Base-by-base conservation (phyloP, 495 filamentous ascomycete species). In the Talaromyces thailandensis region DNA sequence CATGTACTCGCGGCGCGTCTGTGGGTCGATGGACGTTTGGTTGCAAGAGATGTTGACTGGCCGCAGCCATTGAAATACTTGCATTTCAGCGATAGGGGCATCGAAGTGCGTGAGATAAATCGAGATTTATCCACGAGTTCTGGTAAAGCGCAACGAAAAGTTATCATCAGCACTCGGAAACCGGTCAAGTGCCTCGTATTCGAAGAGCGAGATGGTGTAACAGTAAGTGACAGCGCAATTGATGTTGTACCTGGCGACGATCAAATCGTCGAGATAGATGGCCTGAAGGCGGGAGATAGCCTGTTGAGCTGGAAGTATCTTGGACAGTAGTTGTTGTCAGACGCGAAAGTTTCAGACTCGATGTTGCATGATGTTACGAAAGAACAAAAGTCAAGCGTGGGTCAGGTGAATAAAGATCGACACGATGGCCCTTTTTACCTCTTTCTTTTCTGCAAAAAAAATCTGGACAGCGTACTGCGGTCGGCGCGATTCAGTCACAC, bases 21-120 rank as follows among this genome's bases (percentile, higher is more conserved):
- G 76, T 91, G 64, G 88, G 75, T 87, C 4, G 73, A 85, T 31
- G 84, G 81, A 4, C 71, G 77, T 29, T 70, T 91, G 31, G 77
- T 93, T 2, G 88, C 91, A 1, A 77, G 93, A 25, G 87, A 91
- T 64, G 84, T 94, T 57, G 91, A 94, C 75, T 97, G 94, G 91
- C 91, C 91, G 0, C 91, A 97, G 68, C 93, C 93, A 37, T 80
- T 97, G 64, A 96, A 96, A 78, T 92, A 96, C 66, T 76, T 92
- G 43, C 83, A 89, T 64, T 80, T 94, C 32, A 75, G 77, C 0
- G 69, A 79, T 24, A 71, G 71, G n/a, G 72, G 71, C 31, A 68
- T 75, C 1, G 67, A 71, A 9, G 61, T 79, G 12, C 21, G 23
- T 1, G 51, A 55, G 12, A 26, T 40, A 40, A 40, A 40, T n/a